phyloP scores from a whole-genome alignment of 1,284 basidiomycete genomes.

The Moniliophthora roreri region DNA sequence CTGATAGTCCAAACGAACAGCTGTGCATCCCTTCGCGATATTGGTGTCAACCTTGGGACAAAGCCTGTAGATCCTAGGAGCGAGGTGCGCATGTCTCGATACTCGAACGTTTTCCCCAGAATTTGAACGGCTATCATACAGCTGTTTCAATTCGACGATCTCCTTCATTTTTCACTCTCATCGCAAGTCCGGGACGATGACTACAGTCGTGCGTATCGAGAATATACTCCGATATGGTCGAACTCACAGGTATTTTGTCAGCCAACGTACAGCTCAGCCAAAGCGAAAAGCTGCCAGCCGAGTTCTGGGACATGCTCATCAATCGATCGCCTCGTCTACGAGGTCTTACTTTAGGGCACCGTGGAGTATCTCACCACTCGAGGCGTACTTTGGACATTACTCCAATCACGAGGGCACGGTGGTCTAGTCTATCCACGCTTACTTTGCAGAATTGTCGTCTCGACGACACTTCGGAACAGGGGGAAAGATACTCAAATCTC shows the following conservation, averaged over 20 bases:
- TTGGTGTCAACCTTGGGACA: constrained; percentile 47
- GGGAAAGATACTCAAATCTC: neutral
- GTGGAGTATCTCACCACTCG: constrained; percentile 34
- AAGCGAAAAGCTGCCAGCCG: constrained; percentile 24
- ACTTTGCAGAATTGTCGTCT: constrained; percentile 41
- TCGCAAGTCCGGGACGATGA: constrained; percentile 41
- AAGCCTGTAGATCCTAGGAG: constrained; percentile 41
- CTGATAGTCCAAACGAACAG: constrained; percentile 26
- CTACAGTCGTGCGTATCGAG: constrained; percentile 10
- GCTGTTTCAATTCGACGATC: constrained; percentile 48
- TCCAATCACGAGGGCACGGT: constrained; percentile 40
- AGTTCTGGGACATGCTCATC: constrained; percentile 55
- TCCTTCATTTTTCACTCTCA: constrained; percentile 44
- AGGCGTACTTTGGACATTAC: constrained; percentile 28
- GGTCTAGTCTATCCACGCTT: constrained; percentile 44
- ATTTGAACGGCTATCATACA: constrained; percentile 19
- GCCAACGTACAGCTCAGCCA: constrained; percentile 3
- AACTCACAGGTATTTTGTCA: constrained; percentile 28
- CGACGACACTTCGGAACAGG: constrained; percentile 10
- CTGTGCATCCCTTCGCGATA: constrained; percentile 43
- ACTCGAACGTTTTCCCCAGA: too few relatives aligned
- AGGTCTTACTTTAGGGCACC: constrained; percentile 42
- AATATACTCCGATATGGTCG: constrained; percentile 3
- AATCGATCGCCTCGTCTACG: constrained; percentile 42
- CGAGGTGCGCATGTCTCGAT: constrained; percentile 38